These are phyloP conservation scores for Ceratocystis diversiconidia DNA, from an alignment of 2,329 filamentous ascomycete genomes.

Conservation along the genomic window DNA sequence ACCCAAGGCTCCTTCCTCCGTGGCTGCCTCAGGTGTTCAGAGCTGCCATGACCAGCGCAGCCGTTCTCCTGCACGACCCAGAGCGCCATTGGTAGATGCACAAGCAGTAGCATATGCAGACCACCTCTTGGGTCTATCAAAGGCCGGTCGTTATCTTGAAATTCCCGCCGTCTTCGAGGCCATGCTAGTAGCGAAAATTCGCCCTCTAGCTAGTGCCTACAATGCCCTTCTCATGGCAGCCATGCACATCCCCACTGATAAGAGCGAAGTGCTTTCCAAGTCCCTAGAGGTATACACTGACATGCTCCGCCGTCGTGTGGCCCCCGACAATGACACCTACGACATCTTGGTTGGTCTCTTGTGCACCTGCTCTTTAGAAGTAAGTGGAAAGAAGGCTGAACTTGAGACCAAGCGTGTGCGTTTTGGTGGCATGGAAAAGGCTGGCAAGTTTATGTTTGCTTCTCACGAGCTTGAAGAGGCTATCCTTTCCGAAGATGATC, in stretches of 20 bases:
- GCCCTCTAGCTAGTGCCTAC: conserved; percentile 75
- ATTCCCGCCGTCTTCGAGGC: conserved; percentile 84
- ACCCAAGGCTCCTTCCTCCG: conserved; percentile 26
- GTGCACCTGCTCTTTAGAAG: conserved; percentile 65
- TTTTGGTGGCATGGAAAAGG: conserved; percentile 72
- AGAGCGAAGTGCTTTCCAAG: conserved; percentile 75
- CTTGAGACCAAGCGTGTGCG: conserved; percentile 72
- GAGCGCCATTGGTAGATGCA: conserved; percentile 46
- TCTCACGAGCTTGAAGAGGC: conserved; percentile 79
- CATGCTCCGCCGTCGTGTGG: conserved; percentile 76
- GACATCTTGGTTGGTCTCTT: conserved; percentile 74
- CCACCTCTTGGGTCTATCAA: conserved; percentile 60
- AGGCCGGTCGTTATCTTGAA: conserved; percentile 62
- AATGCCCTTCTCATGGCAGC: conserved; percentile 78
- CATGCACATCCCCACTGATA: conserved; percentile 64
- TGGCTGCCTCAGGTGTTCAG: conserved; percentile 28
- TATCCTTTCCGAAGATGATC: conserved; percentile 75
- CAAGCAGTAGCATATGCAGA: conserved; percentile 61
- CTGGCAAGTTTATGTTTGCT: conserved; percentile 73
- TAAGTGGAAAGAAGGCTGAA: conserved; percentile 53
- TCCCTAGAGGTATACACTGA: conserved; percentile 90
- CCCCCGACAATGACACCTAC: conserved; percentile 74
- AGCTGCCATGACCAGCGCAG: conserved; percentile 31
- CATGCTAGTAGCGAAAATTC: conserved; percentile 69
- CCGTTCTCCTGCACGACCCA: conserved; percentile 35